Base-by-base conservation (phyloP, 352 stramenopile genomes). In the Pseudoperonospora humuli region DNA sequence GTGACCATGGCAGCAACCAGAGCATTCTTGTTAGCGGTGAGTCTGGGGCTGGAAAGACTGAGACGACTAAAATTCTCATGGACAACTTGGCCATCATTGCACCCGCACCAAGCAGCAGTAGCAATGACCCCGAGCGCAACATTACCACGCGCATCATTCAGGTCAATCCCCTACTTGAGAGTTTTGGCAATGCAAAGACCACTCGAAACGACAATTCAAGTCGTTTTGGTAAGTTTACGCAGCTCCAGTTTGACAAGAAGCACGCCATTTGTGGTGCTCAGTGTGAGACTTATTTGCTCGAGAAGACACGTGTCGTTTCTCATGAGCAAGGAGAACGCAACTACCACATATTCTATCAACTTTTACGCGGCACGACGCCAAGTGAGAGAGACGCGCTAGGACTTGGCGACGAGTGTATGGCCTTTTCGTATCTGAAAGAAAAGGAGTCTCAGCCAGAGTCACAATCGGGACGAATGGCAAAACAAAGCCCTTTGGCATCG, bases 151-250 rank as follows among this genome's bases (percentile, higher is more conserved):
- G 87, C 31, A 97, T 99, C 42, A 73, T 99, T 9, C 85, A 96
- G 31, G 94, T 96, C 14, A 99, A 98, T 59, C 96, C 96, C 18
- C 73, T 99, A 34, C 80, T 99, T 7, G 96, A 99, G 70, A 93
- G 88, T 20, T 99, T 99, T 61, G 96, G 96, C 23, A 99, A 99
- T 64, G 94, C 95, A 21, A 95, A 96, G 50, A 98, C 95, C 2
- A 83, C 96, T 10, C 80, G 95, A 18, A 98, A 98, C 64, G 89
- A 98, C 73, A 98, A 98, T 63, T 97, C 84, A 5, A 86, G 56
- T 53, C 83, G 94, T 24, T 98, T 98, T 56, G 95, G 95, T 37
- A 98, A 98, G 64, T 98, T 96, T 54, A 98, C 96, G 46, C 83
- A 98, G 57, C 78, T 98, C 7, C 72, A 95, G 41, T 98, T 98